Conservation (phyloP, 2,329 filamentous ascomycete genomes). For the Stagonosporopsis cucurbitacearum region DNA sequence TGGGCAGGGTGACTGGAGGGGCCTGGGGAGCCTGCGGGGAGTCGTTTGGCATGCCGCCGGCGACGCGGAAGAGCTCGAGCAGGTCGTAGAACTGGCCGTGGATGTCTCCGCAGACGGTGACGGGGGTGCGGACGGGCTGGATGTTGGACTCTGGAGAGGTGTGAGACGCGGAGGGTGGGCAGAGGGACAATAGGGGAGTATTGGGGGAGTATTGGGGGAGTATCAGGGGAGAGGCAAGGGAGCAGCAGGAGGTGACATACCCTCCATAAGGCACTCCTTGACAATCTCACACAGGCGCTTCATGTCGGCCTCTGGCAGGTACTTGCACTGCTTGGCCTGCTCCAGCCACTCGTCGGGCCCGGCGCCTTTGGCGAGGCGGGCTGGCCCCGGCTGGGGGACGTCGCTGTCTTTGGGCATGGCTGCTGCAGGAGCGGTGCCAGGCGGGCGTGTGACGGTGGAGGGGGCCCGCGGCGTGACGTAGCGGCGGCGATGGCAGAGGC, state of each 20-base stretch:
- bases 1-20: constrained; percentile 67
- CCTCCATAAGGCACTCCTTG: constrained; percentile 98
- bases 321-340: constrained; percentile 96
- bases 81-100: constrained; percentile 99
- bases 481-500: constrained; percentile 32
- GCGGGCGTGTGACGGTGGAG: constrained; percentile 41
- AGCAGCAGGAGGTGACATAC: constrained; percentile 55
- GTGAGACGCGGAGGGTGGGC: not conserved
- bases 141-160: constrained; percentile 84
- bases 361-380: constrained; percentile 80
- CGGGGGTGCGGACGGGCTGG: constrained; percentile 93
- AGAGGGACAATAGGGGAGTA: not conserved
- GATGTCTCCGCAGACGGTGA: constrained; percentile 97
- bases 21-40: constrained; percentile 64
- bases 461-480: constrained; percentile 26
- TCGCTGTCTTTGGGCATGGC: constrained; percentile 60
- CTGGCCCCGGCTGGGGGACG: constrained; percentile 89
- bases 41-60: constrained; percentile 94
- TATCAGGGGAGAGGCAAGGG: not conserved
- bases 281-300: constrained; percentile 99
- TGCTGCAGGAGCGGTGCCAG: not conserved
- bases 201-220: no score
- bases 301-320: constrained; percentile 95
- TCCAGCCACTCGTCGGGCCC: constrained; percentile 96
- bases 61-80: constrained; percentile 93